phyloP scores from a whole-genome alignment of 2,329 filamentous ascomycete genomes.

The Trichophyton benhamiae region DNA sequence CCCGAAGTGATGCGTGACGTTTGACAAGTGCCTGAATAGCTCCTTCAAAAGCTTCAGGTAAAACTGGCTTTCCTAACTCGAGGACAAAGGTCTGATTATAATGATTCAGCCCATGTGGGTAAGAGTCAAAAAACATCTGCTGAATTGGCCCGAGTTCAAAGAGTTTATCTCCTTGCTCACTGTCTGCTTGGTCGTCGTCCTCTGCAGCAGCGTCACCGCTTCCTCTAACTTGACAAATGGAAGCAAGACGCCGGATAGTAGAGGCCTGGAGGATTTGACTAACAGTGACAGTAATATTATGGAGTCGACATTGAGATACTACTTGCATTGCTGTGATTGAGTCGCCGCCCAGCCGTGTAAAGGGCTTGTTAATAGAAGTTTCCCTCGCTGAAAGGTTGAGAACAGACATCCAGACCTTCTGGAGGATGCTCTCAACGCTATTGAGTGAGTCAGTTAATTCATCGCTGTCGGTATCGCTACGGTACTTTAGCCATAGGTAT shows the following conservation, averaged over 20 bases:
- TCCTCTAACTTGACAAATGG: neutral
- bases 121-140: slow-evolving; percentile 24
- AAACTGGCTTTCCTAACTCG: neutral
- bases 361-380: slow-evolving; percentile 4
- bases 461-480: neutral
- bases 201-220: neutral
- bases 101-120: slow-evolving; percentile 10
- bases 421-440: slow-evolving; percentile 4
- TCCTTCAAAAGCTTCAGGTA: neutral
- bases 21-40: neutral
- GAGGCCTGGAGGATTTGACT: neutral
- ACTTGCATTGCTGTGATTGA: slow-evolving; percentile 9
- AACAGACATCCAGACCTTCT: slow-evolving; percentile 9
- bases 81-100: slow-evolving; percentile 2
- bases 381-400: slow-evolving; percentile 7
- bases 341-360: slow-evolving; percentile 6
- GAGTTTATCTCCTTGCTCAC: slow-evolving; percentile 15
- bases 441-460: neutral
- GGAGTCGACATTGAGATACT: slow-evolving; percentile 2
- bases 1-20: slow-evolving; percentile 1
- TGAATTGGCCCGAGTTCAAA: slow-evolving; percentile 30
- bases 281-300: neutral
- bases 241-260: neutral
- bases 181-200: slow-evolving; percentile 6
- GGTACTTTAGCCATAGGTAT: neutral